A percentile compares a stretch with the other conserved stretches of the same genome.
Evolutionary conservation across 352 stramenopile genomes (phyloP).

Genomic region (Globisporangium alternatum): DNA sequence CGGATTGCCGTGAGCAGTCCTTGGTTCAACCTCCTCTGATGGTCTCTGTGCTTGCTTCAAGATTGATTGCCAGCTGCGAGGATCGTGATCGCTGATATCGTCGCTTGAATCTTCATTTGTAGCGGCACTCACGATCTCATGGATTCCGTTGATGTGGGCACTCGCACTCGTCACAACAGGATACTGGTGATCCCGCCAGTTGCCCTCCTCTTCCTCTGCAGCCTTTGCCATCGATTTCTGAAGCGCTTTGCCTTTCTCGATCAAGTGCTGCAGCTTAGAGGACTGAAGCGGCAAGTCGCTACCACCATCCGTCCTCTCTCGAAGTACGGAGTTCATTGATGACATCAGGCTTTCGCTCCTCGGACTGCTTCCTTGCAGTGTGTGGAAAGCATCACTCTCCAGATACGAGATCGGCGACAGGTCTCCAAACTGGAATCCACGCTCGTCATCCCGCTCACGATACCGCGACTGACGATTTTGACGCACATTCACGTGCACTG

Average conservation of each 20-base stretch:
- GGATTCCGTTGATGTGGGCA: background rate
- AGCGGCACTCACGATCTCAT: background rate
- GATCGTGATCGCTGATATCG: slow-evolving; percentile 4
- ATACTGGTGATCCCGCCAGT: background rate
- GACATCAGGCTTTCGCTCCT: background rate
- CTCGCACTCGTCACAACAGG: background rate
- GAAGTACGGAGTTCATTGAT: background rate
- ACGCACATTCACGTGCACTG: slow-evolving; percentile 1
- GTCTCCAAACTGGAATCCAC: background rate
- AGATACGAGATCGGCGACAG: slow-evolving; percentile 9
- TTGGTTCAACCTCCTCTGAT: background rate
- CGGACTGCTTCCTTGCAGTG: background rate
- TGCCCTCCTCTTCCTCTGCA: slow-evolving; percentile 14
- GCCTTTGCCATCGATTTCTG: slow-evolving; percentile 46
- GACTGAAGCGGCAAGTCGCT: background rate
- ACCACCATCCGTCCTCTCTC: background rate
- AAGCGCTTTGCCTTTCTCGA: slow-evolving; percentile 44
- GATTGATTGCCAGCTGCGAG: slow-evolving; percentile 16
- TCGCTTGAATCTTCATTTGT: background rate
- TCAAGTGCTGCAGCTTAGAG: slow-evolving; percentile 22
- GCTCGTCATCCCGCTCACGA: background rate
- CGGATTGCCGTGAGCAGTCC: background rate
- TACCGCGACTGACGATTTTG: background rate
- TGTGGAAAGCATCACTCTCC: slow-evolving; percentile 12
- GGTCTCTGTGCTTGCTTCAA: slow-evolving; percentile 1